These are phyloP conservation scores for Candida fluviatilis DNA, from an alignment of 805 yeast species.

Conservation along the genomic window DNA sequence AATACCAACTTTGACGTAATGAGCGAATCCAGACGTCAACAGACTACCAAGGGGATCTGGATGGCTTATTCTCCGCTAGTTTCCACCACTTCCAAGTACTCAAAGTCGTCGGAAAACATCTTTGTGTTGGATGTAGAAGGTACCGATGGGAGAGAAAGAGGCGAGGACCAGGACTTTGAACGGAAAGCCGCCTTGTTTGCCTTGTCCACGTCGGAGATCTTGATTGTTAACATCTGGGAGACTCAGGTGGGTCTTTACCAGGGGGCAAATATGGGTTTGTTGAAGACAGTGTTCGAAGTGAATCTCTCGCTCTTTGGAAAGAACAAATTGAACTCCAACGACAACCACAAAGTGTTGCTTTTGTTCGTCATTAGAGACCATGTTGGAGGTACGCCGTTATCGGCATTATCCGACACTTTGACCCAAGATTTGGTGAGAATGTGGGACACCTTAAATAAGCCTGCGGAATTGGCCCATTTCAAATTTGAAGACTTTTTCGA, in stretches of 20 bases:
- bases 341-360: constrained; percentile 58
- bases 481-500: constrained; percentile 77
- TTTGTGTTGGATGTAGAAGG: constrained; percentile 98
- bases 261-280: constrained; percentile 94
- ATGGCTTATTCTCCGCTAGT: constrained; percentile 37
- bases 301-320: constrained; percentile 80
- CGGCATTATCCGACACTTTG: constrained; percentile 64
- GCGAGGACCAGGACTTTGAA: constrained; percentile 98
- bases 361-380: constrained; percentile 92
- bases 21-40: constrained; percentile 83
- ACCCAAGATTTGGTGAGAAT: constrained; percentile 66
- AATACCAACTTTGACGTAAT: constrained; percentile 88
- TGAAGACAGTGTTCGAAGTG: constrained; percentile 95
- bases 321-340: constrained; percentile 27
- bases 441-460: constrained; percentile 78
- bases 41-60: constrained; percentile 60
- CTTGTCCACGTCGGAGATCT: constrained; percentile 81
- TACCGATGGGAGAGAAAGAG: constrained; percentile 95
- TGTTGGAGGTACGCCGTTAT: constrained; percentile 80
- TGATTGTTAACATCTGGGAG: constrained; percentile 95
- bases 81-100: constrained; percentile 9
- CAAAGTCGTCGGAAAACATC: constrained; percentile 33
- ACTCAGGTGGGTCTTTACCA: constrained; percentile 95
- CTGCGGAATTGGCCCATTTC: constrained; percentile 53
- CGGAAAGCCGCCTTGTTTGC: constrained; percentile 96